Evolutionary conservation across 352 stramenopile species (phyloP).

Genomic region (Phytopythium boreale): DNA sequence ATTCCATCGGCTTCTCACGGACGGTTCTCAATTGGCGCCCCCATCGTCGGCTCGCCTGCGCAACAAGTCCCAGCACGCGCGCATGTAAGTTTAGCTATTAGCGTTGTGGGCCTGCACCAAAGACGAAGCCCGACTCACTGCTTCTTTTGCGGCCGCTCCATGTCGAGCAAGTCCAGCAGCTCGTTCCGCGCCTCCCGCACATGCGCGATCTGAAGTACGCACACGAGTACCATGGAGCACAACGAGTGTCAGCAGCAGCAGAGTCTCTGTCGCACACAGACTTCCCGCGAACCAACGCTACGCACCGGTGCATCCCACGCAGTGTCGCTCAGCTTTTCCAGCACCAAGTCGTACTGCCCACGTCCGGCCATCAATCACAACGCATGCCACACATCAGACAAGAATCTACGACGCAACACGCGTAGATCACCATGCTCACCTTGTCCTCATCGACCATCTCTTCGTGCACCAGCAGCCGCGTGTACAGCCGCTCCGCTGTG

Average conservation of each 20-base stretch:
- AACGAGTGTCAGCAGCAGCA: not conserved
- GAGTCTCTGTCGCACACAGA: not conserved
- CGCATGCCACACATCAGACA: slow-evolving; percentile 3
- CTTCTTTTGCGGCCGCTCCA: slow-evolving; percentile 62
- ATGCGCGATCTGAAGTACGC: slow-evolving; percentile 35
- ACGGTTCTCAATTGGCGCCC: not conserved
- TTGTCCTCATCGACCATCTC: slow-evolving; percentile 64
- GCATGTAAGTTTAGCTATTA: slow-evolving; percentile 6
- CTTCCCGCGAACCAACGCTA: too few species aligned
- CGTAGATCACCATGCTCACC: slow-evolving; percentile 17
- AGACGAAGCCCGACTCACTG: slow-evolving; percentile 23
- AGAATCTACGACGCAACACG: not conserved
- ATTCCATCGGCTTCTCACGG: too few species aligned
- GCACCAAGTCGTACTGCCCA: slow-evolving; percentile 47
- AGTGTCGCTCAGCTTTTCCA: slow-evolving; percentile 79
- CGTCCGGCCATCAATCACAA: slow-evolving; percentile 13
- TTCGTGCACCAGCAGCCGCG: slow-evolving; percentile 70
- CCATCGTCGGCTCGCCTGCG: not conserved
- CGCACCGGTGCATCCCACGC: slow-evolving; percentile 79
- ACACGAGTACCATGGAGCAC: slow-evolving; percentile 4
- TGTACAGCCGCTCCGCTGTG: slow-evolving; percentile 83
- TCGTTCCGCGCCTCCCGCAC: slow-evolving; percentile 55
- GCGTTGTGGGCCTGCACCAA: not conserved
- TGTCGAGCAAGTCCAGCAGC: slow-evolving; percentile 56
- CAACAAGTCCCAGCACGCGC: not conserved